Evolutionary conservation across 2,329 filamentous ascomycete species (phyloP), one percentile per base, ranked within the genome.

Genomic region (Talaromyces rugulosus): DNA sequence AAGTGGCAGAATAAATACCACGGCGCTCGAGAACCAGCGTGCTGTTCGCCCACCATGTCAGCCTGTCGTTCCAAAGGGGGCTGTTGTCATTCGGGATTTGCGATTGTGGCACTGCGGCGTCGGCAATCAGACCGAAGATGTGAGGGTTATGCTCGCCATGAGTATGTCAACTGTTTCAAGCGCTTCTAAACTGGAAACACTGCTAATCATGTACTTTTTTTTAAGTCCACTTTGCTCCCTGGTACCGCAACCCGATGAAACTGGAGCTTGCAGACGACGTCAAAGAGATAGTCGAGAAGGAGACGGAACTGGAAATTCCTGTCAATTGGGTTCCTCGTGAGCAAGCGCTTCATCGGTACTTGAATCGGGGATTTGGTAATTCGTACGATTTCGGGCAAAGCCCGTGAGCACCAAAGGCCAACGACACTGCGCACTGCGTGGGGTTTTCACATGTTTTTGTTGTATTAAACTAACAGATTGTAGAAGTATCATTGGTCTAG

Each of bases 21-120:
- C 28, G 30, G 30, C 28, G 1, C 66, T 85, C 0, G 75, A 75
- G 2, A 69, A 74, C 56, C 74, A 80, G 5, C 63, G 73, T 2
- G 60, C 67, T 3, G 66, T 74, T 2, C 71, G 78, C 6, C 76
- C 80, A 5, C 83, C 83, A 0, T 69, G 78, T 11, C 84, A 87
- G 66, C 83, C 84, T 0, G 60, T 72, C 2, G 78, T 86, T 0
- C 75, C 59, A 31, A 60, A 40, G 52, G 59, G 53, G 5, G 34
- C 40, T 28, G 30, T 60, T 7, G 36, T 51, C 34, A 68, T 89
- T 33, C 78, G 87, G 1, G 86, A 88, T 68, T 70, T 88, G 59
- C 75, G 85, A 28, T 78, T 89, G 86, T 89, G 86, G 85, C 85
- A 88, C 69, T 85, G 84, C 0, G 86, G 85, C 0, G 86, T 87